Conservation (phyloP, 495 filamentous ascomycete genomes). For the Tuber borchii region DNA sequence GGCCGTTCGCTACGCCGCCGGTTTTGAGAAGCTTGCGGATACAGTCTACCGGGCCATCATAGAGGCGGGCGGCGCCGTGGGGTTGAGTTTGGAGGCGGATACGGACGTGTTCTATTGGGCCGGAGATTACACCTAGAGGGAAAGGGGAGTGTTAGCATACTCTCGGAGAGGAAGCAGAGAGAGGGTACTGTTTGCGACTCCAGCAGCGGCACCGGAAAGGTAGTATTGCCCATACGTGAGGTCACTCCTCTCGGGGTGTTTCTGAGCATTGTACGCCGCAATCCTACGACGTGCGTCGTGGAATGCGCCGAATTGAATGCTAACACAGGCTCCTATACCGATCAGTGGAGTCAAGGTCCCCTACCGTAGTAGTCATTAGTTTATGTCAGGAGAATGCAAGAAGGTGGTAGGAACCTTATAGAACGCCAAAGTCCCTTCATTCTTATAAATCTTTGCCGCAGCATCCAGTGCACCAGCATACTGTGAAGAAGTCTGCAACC, state of each 20-base stretch:
- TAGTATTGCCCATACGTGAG: conserved; percentile 83
- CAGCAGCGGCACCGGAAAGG: conserved; percentile 82
- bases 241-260: conserved; percentile 43
- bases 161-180: neutral
- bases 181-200: conserved; percentile 64
- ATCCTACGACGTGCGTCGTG: conserved; percentile 81
- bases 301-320: conserved; percentile 96
- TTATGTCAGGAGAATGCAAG: neutral
- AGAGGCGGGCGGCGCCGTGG: conserved; percentile 70
- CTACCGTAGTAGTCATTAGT: neutral
- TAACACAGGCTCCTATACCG: conserved; percentile 90
- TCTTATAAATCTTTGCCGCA: conserved; percentile 73
- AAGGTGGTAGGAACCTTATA: conserved; percentile 58
- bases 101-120: conserved; percentile 93
- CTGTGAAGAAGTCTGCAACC: conserved; percentile 77
- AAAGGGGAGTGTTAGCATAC: neutral
- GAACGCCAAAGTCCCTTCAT: conserved; percentile 85
- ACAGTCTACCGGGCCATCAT: conserved; percentile 81
- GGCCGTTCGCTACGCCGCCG: conserved; percentile 58
- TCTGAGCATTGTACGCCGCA: conserved; percentile 61
- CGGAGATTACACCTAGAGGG: conserved; percentile 59
- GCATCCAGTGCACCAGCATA: conserved; percentile 74
- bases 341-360: conserved; percentile 93
- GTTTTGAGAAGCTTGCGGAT: conserved; percentile 67
- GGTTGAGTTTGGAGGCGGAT: conserved; percentile 98